Percentiles rank a stretch among this genome's conserved stretches.
These are phyloP conservation scores for Botryobasidium botryosum DNA, from an alignment of 768 basidiomycete species.

Conservation along the genomic window DNA sequence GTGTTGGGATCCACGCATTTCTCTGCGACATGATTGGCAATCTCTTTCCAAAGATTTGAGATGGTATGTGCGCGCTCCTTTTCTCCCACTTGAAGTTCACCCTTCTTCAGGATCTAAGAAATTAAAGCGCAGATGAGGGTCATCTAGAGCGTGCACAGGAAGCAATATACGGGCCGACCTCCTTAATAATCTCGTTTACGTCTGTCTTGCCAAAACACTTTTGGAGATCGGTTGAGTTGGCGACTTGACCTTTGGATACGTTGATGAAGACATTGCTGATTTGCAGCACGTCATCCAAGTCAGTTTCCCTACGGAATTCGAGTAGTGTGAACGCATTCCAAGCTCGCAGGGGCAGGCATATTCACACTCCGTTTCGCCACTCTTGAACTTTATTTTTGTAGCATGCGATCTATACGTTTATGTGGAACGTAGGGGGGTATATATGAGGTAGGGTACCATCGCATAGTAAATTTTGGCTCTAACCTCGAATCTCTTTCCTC, in stretches of 20 bases:
- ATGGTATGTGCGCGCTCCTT: slow-evolving; percentile 92
- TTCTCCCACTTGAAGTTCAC: slow-evolving; percentile 92
- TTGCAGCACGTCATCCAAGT: slow-evolving; percentile 89
- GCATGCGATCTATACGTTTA: slow-evolving; percentile 59
- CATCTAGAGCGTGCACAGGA: not conserved
- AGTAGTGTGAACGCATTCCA: not conserved
- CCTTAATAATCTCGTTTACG: slow-evolving; percentile 54
- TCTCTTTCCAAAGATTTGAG: slow-evolving; percentile 64
- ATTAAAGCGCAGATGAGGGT: not conserved
- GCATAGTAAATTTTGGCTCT: slow-evolving; percentile 9
- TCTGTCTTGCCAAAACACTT: slow-evolving; percentile 79
- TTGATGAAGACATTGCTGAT: slow-evolving; percentile 92
- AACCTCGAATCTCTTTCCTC: slow-evolving; percentile 95
- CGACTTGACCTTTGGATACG: slow-evolving; percentile 90
- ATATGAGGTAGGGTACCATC: not conserved
- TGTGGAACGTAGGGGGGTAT: not conserved
- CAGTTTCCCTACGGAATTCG: slow-evolving; percentile 48
- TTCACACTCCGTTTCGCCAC: slow-evolving; percentile 81
- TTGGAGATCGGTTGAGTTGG: slow-evolving; percentile 74
- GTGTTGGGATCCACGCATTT: slow-evolving; percentile 91
- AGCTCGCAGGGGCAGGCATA: slow-evolving; percentile 7
- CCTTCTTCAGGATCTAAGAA: slow-evolving; percentile 76
- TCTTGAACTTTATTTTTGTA: slow-evolving; percentile 99
- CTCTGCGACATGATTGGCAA: slow-evolving; percentile 85
- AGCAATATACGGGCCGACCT: slow-evolving; percentile 29